Percentiles rank a stretch among this genome's conserved stretches.
Evolutionary conservation across 805 yeast species (phyloP).

Genomic region (Wickerhamomyces rabaulensis): DNA sequence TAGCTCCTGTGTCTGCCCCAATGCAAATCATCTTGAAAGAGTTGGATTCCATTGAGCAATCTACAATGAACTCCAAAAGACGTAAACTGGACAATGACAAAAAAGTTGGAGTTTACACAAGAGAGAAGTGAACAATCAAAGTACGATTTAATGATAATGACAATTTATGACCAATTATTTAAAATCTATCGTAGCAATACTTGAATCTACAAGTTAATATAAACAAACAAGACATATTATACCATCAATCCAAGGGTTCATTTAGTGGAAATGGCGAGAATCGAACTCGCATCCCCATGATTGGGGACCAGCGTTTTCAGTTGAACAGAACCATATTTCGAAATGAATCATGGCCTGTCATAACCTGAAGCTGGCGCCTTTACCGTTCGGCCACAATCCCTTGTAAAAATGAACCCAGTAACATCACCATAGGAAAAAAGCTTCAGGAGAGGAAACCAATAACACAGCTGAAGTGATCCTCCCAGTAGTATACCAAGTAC

Average conservation of each 20-base stretch:
- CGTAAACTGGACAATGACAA: neutral
- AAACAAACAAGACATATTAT: too few relatives aligned
- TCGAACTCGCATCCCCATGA: neutral
- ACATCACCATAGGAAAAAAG: neutral
- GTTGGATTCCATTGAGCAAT: neutral
- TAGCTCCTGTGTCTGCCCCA: neutral
- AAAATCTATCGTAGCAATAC: too few relatives aligned
- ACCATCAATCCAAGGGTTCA: neutral
- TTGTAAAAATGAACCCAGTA: neutral
- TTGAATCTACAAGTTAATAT: too few relatives aligned
- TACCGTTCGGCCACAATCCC: constrained; percentile 1
- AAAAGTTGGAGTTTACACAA: too few relatives aligned
- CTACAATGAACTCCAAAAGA: neutral
- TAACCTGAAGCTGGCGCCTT: constrained; percentile 1
- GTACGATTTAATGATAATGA: neutral
- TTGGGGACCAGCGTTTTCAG: neutral
- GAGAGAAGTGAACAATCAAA: too few relatives aligned
- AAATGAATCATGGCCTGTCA: neutral
- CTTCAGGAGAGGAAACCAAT: neutral
- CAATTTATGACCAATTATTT: neutral
- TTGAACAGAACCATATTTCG: neutral
- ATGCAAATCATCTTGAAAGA: neutral
- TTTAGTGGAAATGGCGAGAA: neutral
- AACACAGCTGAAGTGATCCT: neutral
- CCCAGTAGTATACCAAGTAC: neutral